Conservation (phyloP, 257 asterid species). For the Solanum pimpinellifolium region DNA sequence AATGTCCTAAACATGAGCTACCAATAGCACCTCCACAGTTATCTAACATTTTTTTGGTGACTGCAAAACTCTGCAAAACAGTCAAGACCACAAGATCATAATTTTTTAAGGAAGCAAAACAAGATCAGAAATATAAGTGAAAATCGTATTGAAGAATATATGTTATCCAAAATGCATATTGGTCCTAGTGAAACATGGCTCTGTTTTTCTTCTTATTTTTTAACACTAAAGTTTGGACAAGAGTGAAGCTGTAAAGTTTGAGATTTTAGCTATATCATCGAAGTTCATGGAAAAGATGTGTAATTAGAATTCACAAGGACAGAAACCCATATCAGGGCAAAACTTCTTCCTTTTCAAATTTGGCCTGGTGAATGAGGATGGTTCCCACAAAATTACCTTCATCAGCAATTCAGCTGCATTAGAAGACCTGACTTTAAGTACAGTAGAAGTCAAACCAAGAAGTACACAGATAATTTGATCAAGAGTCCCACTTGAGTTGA, state of each 20-base stretch:
- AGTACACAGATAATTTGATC: conserved; percentile 63
- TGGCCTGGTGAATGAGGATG: not conserved
- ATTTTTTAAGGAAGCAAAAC: not conserved
- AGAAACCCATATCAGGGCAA: not conserved
- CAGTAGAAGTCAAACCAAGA: conserved; percentile 49
- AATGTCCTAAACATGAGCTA: conserved; percentile 54
- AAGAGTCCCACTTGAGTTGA: conserved; percentile 53
- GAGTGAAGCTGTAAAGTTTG: not conserved
- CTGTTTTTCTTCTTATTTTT: not conserved
- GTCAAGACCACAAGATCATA: not conserved
- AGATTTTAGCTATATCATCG: not conserved
- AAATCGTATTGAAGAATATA: not conserved
- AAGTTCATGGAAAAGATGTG: not conserved
- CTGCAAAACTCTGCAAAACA: conserved; percentile 62
- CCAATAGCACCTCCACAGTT: conserved; percentile 39
- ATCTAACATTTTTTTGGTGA: conserved; percentile 62
- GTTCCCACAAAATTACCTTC: conserved; percentile 40
- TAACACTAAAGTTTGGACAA: not conserved
- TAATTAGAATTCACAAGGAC: not conserved
- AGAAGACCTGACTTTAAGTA: conserved; percentile 30
- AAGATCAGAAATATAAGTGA: not conserved
- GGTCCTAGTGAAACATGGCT: not conserved
- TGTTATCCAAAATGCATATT: not conserved
- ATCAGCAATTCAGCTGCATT: conserved; percentile 70
- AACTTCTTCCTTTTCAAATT: not conserved